Evolutionary conservation across 371 early-diverging fungal genomes (phyloP), one percentile per base, ranked within the genome.

Genomic region (Thermomucor indicae-seudaticae): DNA sequence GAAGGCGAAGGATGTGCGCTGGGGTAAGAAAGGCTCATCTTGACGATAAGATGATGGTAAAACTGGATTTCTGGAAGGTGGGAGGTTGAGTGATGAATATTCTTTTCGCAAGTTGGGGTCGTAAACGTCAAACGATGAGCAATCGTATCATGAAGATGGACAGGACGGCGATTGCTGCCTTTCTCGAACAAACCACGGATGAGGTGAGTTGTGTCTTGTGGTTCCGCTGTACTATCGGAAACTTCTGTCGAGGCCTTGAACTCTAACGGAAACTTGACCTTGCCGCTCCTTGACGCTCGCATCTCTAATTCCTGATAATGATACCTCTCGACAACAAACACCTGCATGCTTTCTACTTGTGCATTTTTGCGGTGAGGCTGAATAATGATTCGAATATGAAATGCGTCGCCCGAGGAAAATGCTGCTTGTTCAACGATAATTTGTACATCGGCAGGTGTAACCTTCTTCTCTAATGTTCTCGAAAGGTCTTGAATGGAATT

Each of bases 391-490:
- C 72, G 60, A 30, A 68, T 55, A 38, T 65, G 63, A 32, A 72
- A 72, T 4, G 68, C 34, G 20, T 72, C 72, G 7, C 72, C 72
- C 1, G 68, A 48, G 8, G 72, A 68, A 47, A 72, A 72, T 1
- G 72, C 72, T 6, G 69, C 72, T 34, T 62, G 60, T 48, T 72
- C 72, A 35, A 72, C 60, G 6, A 65, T 20, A 1, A 72, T 52
- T 51, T 72, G 68, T 24, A 72, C 53, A 34, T 72, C 68, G 16
- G 60, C 66, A 22, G 51, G 53, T 0, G 51, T 47, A 47, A 61
- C 51, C 22, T 61, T 57, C 37, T 68, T 72, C 28, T 72, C 68
- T 49, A 68, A 65, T 12, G 69, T 68, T 31, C 58, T 53, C 12
- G 72, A 68, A 3, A 72, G 40, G 30, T 61, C 66, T 41, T 58